phyloP scores from a whole-genome alignment of 345 rosid genomes.

The Gossypium ekmanianum region DNA sequence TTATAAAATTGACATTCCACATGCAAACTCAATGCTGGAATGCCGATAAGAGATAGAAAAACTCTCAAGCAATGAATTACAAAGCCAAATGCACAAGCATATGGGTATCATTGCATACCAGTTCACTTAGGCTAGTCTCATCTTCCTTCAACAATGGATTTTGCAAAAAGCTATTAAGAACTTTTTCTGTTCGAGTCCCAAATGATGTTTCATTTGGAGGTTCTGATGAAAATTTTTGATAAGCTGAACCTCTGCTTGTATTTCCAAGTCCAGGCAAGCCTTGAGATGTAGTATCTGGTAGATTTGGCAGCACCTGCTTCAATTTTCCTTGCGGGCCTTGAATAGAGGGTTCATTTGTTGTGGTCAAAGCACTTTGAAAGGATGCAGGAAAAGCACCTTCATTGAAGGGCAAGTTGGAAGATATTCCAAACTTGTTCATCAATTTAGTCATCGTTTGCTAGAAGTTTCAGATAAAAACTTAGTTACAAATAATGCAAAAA shows the following conservation, averaged over 20 bases:
- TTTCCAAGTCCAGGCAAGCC: conserved; percentile 31
- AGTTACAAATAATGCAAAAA: conserved; percentile 20
- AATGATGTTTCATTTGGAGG: conserved; percentile 34
- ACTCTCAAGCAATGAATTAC: not conserved
- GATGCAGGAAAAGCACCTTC: conserved; percentile 41
- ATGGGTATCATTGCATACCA: conserved; percentile 28
- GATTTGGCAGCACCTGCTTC: conserved; percentile 34
- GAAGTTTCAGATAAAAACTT: conserved; percentile 25
- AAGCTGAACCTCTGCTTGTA: conserved; percentile 23
- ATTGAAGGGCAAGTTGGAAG: conserved; percentile 32
- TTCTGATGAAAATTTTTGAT: conserved; percentile 22
- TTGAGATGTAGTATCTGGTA: conserved; percentile 33
- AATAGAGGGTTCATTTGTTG: conserved; percentile 30
- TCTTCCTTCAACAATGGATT: conserved; percentile 57
- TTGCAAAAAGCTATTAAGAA: conserved; percentile 60
- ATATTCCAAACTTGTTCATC: conserved; percentile 63
- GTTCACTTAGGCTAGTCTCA: conserved; percentile 35
- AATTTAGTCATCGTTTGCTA: conserved; percentile 54
- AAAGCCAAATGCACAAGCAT: not conserved
- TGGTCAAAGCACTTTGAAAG: conserved; percentile 37
- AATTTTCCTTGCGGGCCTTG: conserved; percentile 41
- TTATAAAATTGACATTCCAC: not conserved
- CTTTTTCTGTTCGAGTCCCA: conserved; percentile 75
- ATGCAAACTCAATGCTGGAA: conserved; percentile 1
- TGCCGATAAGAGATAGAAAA: not conserved